Conservation (phyloP, 257 asterid genomes). For the Dorcoceras hygrometricum region DNA sequence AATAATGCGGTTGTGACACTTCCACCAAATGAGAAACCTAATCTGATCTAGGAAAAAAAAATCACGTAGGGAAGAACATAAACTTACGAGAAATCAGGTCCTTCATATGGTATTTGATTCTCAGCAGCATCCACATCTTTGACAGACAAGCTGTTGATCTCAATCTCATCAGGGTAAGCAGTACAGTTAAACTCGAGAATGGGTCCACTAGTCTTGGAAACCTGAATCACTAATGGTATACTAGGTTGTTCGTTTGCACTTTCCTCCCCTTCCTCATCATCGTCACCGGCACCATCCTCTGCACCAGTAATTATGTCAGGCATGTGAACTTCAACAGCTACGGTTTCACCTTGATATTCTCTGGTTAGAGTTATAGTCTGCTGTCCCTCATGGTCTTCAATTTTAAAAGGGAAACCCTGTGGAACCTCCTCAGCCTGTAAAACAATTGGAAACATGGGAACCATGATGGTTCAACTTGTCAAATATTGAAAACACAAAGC, state of each 20-base stretch:
- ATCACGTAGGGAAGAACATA: background rate
- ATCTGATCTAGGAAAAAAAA: background rate
- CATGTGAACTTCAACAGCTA: constrained; percentile 72
- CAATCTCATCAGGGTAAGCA: constrained; percentile 67
- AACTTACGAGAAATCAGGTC: constrained; percentile 80
- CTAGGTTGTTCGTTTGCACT: constrained; percentile 31
- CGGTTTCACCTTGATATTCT: constrained; percentile 60
- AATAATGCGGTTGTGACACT: background rate
- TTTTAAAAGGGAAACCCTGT: constrained; percentile 59
- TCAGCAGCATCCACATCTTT: constrained; percentile 52
- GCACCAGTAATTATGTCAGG: constrained; percentile 55
- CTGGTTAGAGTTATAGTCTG: constrained; percentile 61
- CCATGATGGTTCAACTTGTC: background rate
- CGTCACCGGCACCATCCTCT: constrained; percentile 30
- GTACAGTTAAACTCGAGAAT: constrained; percentile 67
- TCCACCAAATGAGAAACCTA: background rate
- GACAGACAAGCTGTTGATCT: constrained; percentile 56
- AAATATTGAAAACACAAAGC: background rate
- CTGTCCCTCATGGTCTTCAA: constrained; percentile 67
- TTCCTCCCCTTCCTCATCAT: constrained; percentile 36
- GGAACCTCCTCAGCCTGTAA: constrained; percentile 54
- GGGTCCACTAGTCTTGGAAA: constrained; percentile 61
- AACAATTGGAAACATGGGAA: background rate
- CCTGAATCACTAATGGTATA: constrained; percentile 62
- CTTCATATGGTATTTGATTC: constrained; percentile 79